These are phyloP conservation scores for Aureobasidium sp. DNA, from an alignment of 2,329 filamentous ascomycete genomes.

Conservation along the genomic window DNA sequence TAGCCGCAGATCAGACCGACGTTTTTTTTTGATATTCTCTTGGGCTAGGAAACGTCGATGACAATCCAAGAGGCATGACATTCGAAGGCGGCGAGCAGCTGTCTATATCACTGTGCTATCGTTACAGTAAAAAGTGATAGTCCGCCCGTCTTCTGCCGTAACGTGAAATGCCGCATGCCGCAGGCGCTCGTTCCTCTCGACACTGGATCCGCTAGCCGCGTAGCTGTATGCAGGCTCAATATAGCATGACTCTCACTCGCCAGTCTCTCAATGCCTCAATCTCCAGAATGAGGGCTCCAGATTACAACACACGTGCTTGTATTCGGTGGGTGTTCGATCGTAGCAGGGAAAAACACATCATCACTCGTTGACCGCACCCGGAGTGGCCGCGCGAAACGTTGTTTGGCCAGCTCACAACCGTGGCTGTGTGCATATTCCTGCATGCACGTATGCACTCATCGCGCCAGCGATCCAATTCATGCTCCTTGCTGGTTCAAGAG, in stretches of 20 bases:
- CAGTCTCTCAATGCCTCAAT: neutral
- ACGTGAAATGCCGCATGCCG: neutral
- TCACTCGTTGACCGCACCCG: neutral
- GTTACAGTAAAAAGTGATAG: neutral
- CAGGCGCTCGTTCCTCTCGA: neutral
- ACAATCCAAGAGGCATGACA: neutral
- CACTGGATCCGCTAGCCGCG: constrained; percentile 2
- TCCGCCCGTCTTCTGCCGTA: neutral
- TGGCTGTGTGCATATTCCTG: constrained; percentile 6
- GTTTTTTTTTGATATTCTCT: neutral
- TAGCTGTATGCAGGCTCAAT: constrained; percentile 4
- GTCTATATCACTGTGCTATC: neutral
- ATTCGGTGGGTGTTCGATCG: neutral
- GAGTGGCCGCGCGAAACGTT: neutral
- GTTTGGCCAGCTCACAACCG: constrained; percentile 4
- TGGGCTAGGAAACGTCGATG: neutral
- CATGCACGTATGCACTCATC: neutral
- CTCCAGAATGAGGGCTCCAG: neutral
- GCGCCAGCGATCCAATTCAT: neutral
- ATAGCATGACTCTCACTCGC: constrained; percentile 10
- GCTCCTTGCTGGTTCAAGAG: neutral
- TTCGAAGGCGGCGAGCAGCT: neutral
- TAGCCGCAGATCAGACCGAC: constrained; percentile 2
- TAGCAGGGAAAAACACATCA: neutral
- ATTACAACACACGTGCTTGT: neutral